Conservation (phyloP, 345 rosid species). For the Rubroshorea leprosula region DNA sequence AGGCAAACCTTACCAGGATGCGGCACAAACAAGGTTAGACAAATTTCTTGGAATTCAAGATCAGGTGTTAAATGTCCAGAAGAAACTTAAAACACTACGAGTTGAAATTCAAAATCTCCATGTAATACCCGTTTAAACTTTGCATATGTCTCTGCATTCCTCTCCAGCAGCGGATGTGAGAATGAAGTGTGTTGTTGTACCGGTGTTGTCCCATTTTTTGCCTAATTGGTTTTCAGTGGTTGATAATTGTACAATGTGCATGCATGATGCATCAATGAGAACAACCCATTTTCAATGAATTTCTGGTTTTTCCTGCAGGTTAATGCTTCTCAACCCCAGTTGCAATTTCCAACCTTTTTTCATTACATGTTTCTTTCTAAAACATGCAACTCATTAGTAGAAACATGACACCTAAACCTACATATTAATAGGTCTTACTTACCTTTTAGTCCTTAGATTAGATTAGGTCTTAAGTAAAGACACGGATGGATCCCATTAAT, state of each 20-base stretch:
- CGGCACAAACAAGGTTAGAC: slow-evolving; percentile 61
- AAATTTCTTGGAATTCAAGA: slow-evolving; percentile 42
- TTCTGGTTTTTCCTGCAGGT: no score
- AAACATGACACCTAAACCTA: not conserved
- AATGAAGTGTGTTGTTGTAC: not conserved
- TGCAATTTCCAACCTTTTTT: no score
- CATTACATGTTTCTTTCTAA: not conserved
- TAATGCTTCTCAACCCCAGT: no score
- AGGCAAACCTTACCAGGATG: slow-evolving; percentile 76
- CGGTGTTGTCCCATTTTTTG: not conserved
- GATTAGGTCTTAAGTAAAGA: no score
- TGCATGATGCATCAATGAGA: not conserved
- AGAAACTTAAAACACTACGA: slow-evolving; percentile 42
- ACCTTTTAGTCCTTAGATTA: not conserved
- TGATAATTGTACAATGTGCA: not conserved
- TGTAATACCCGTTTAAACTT: slow-evolving; percentile 15
- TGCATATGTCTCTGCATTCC: not conserved
- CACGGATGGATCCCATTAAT: no score
- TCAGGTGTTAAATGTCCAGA: slow-evolving; percentile 41
- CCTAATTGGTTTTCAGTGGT: not conserved
- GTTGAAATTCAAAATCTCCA: slow-evolving; percentile 82
- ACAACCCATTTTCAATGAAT: not conserved
- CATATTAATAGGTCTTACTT: not conserved
- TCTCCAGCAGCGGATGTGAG: no score
- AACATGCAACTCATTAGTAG: not conserved